Base-by-base conservation (phyloP, 1,139 yeast genomes). In the Fermentozyma sake region DNA sequence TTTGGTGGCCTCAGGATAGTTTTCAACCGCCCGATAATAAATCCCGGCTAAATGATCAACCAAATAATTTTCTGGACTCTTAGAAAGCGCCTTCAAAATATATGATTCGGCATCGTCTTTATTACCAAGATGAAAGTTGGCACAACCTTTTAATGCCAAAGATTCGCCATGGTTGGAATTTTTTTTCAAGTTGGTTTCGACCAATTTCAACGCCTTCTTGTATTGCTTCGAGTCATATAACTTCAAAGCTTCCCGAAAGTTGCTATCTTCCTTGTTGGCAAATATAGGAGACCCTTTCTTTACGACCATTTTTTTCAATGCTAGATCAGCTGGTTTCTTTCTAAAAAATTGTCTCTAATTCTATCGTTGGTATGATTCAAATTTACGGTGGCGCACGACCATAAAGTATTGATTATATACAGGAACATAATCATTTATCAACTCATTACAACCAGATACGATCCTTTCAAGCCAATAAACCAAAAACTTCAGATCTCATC, bases 21-120 rank as follows among this genome's bases (percentile, higher is more conserved):
- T 71, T 41, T 76, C 79, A 24, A 72, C 68, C 16, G 78, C 68
- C 35, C 95, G 70, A 58, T 82, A 81, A 49, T 81, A 83, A 33
- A 91, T 77, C 7, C 96, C 98, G 9, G 85, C 71, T 44, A 93
- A 74, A 49, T 93, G 97, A 59, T 87, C 73, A 17, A 84, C 83
- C 29, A 87, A 72, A 34, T 85, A 80, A 41, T 79, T 68, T n/a
- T 44, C 37, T 2, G 65, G 61, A 24, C 75, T 80, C 45, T 77
- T 76, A 20, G 65, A 60, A 14, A 76, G 42, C 0, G 94, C 94
- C 45, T 72, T 75, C 26, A 59, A 44, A 28, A 87, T 72, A 42
- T 76, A 76, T 0, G 68, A 52, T 31, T 68, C 77, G 1, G 91
- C 91, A 34, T 86, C 95, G 2, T 62, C 64, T 37, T 62, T 67